A percentile compares a stretch with the other conserved stretches of the same genome.
phyloP scores from a whole-genome alignment of 1,284 basidiomycete species.

The Uromyces viciae-fabae region DNA sequence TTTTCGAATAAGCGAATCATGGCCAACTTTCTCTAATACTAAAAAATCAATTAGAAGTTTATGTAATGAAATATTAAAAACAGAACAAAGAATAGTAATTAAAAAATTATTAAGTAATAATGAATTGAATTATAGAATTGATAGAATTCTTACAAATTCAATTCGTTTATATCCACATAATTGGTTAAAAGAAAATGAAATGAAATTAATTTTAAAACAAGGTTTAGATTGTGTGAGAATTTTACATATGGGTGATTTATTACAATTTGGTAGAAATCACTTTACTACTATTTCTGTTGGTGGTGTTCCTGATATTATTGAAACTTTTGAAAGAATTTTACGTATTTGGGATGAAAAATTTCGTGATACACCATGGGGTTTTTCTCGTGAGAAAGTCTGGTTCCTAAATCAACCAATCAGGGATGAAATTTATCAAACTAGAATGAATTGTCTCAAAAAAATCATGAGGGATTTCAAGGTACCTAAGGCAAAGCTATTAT shows the following conservation, averaged over 20 bases:
- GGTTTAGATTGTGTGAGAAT: not conserved
- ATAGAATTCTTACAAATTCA: not conserved
- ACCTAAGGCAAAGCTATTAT: not conserved
- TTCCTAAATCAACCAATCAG: not conserved
- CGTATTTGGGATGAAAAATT: not conserved
- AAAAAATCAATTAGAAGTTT: not conserved
- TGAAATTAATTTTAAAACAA: not conserved
- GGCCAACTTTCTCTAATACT: not conserved
- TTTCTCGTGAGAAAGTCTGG: not conserved
- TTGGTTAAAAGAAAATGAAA: not conserved
- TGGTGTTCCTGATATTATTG: not conserved
- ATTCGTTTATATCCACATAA: not conserved
- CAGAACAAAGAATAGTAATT: not conserved
- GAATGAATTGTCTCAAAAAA: not conserved
- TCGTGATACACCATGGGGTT: not conserved
- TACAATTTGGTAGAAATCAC: not conserved
- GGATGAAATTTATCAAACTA: not conserved
- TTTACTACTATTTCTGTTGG: not conserved
- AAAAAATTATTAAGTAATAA: not conserved
- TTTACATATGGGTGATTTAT: not conserved
- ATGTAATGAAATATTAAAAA: not conserved
- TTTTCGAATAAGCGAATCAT: not conserved
- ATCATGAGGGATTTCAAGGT: not conserved
- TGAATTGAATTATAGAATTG: not conserved
- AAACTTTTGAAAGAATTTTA: not conserved